phyloP scores from a whole-genome alignment of 1,139 yeast species.

The Geotrichum klebahnii region DNA sequence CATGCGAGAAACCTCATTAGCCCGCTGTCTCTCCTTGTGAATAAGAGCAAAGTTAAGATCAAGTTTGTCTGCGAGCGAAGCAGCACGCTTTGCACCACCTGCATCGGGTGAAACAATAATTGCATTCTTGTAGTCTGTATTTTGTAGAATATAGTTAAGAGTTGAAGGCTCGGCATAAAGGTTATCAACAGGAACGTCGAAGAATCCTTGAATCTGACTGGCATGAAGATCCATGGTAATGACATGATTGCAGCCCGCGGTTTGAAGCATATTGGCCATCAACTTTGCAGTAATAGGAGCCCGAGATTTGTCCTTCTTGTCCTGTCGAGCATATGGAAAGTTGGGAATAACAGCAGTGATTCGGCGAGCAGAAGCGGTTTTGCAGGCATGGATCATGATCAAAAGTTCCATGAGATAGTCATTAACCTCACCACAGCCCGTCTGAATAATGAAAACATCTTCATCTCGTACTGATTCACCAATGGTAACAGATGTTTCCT shows the following conservation, averaged over 20 bases:
- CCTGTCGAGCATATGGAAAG: constrained; percentile 98
- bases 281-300: constrained; percentile 96
- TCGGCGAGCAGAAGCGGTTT: constrained; percentile 89
- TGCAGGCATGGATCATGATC: constrained; percentile 91
- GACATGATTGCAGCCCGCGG: constrained; percentile 95
- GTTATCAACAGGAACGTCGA: constrained; percentile 92
- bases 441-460: constrained; percentile 81
- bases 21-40: constrained; percentile 92
- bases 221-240: constrained; percentile 98
- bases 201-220: constrained; percentile 99
- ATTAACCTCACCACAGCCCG: constrained; percentile 84
- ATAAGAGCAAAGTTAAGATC: constrained; percentile 91
- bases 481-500: constrained; percentile 85
- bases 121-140: constrained; percentile 55
- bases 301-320: constrained; percentile 89
- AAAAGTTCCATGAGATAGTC: constrained; percentile 82
- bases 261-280: constrained; percentile 88
- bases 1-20: constrained; percentile 91
- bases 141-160: constrained; percentile 74
- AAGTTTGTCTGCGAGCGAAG: constrained; percentile 84
- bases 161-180: constrained; percentile 93
- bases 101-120: constrained; percentile 96
- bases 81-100: constrained; percentile 98
- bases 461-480: constrained; percentile 96
- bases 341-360: constrained; percentile 93